Evolutionary conservation across 1,284 basidiomycete species (phyloP).

Genomic region (Puccinia brachypodii): DNA sequence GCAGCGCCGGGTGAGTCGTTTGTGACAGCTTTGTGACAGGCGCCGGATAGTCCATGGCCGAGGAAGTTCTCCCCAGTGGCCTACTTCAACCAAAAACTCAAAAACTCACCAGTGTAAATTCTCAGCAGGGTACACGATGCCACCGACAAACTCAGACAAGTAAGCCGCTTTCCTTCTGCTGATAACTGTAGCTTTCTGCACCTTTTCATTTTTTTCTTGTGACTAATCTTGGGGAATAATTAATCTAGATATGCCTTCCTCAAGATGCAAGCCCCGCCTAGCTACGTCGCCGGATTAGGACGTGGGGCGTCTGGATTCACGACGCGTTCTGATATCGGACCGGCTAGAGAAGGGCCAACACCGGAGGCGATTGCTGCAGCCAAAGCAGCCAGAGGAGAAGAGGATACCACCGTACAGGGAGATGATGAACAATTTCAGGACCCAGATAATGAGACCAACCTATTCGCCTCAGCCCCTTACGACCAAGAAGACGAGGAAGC

Average conservation of each 20-base stretch:
- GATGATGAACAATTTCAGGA: constrained; percentile 90
- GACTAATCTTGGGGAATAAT: background rate
- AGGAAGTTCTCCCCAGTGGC: background rate
- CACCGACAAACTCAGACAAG: constrained; percentile 46
- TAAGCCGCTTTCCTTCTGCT: background rate
- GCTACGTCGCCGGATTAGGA: constrained; percentile 93
- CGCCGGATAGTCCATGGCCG: background rate
- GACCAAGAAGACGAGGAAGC: constrained; percentile 98
- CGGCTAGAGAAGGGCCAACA: constrained; percentile 87
- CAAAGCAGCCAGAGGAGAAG: constrained; percentile 69
- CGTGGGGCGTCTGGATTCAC: constrained; percentile 97
- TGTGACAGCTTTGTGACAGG: background rate
- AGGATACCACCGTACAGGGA: constrained; percentile 69
- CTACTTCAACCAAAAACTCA: background rate
- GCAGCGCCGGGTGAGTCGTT: too few species aligned
- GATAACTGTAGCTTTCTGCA: background rate
- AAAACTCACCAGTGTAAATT: background rate
- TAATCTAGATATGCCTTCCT: constrained; percentile 46
- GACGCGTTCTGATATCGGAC: constrained; percentile 97
- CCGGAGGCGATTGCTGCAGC: constrained; percentile 59
- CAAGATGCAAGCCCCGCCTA: constrained; percentile 69
- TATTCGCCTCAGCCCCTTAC: constrained; percentile 93
- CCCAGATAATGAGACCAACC: constrained; percentile 92
- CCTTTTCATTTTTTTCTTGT: background rate
- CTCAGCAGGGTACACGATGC: constrained; percentile 4